Evolutionary conservation across 768 basidiomycete species (phyloP), one percentile per base, ranked within the genome.

Genomic region (Mycena vulgaris): DNA sequence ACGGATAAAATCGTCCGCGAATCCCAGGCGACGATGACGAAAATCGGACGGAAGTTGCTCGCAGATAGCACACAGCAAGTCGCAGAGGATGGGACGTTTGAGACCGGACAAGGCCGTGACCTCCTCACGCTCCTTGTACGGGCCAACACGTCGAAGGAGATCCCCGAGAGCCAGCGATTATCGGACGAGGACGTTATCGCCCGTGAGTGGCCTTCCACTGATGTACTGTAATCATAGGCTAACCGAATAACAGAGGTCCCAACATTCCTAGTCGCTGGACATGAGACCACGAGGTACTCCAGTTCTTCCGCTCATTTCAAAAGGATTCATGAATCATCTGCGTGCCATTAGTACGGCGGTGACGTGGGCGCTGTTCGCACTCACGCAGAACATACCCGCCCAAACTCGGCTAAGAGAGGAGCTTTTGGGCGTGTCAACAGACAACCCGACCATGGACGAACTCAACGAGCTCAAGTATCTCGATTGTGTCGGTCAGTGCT

Each of bases 111-210:
- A 78, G 55, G 53, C 31, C 85, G 88, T 14, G 91, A 92, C 78
- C 74, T 93, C 5, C 81, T 93, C 5, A 88, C 88, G 0, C 74
- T 91, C 19, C 81, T 93, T 5, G 80, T 93, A 48, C 84, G 84
- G 62, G 91, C 91, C 2, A 93, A 93, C 75, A 86, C 90, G 82
- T 86, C 89, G 0, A 86, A 84, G 0, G 89, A 93, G 73, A 73
- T 90, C 7, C 85, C 87, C 0, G 85, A 85, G 11, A 79, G 71
- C 48, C 89, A 91, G 75, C 79, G 81, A 33, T 77, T 93, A 80
- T 84, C 84, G 0, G 92, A 93, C 63, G 84, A 84, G 31, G 92
- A 93, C 66, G 89, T 93, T 11, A 66, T 91, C 1, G 79, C 84
- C 55, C 85, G 85, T 91, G 70, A 67, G 89, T 75, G 14, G 33